Conservation (phyloP, 805 yeast species). For the Isabelozyma gotoi region DNA sequence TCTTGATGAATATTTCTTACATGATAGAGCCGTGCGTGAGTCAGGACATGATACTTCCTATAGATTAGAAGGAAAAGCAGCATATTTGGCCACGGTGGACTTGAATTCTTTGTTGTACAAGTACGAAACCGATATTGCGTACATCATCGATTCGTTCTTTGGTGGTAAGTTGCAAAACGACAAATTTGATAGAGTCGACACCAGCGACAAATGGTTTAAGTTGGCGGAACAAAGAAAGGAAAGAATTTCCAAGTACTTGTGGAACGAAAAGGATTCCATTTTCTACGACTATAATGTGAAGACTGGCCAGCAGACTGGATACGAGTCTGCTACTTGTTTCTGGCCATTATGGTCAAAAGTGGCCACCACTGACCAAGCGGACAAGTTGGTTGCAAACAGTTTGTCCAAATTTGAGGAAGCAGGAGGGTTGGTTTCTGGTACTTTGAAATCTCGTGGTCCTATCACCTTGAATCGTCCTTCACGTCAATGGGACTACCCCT, state of each 20-base stretch:
- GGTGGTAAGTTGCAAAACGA: slow-evolving; percentile 40
- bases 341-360: slow-evolving; percentile 90
- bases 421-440: slow-evolving; percentile 90
- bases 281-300: slow-evolving; percentile 83
- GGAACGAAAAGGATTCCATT: slow-evolving; percentile 80
- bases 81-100: slow-evolving; percentile 87
- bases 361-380: slow-evolving; percentile 68
- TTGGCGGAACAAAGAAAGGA: slow-evolving; percentile 54
- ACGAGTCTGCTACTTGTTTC: slow-evolving; percentile 85
- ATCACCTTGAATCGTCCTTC: slow-evolving; percentile 72
- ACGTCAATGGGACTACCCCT: slow-evolving; percentile 98
- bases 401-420: slow-evolving; percentile 72
- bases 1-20: slow-evolving; percentile 85
- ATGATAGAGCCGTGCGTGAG: slow-evolving; percentile 94
- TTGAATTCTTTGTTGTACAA: slow-evolving; percentile 82
- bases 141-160: slow-evolving; percentile 56
- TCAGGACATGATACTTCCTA: slow-evolving; percentile 95
- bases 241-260: slow-evolving; percentile 64
- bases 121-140: slow-evolving; percentile 84
- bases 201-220: slow-evolving; percentile 59
- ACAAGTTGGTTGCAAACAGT: slow-evolving; percentile 52
- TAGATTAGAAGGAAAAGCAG: slow-evolving; percentile 86
- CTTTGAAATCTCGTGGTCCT: slow-evolving; percentile 70
- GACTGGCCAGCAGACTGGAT: slow-evolving; percentile 51
- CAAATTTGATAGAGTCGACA: slow-evolving; percentile 30